Percentiles rank a stretch among this genome's conserved stretches.
phyloP scores from a whole-genome alignment of 352 stramenopile species.

The Phytopythium oedochilum region DNA sequence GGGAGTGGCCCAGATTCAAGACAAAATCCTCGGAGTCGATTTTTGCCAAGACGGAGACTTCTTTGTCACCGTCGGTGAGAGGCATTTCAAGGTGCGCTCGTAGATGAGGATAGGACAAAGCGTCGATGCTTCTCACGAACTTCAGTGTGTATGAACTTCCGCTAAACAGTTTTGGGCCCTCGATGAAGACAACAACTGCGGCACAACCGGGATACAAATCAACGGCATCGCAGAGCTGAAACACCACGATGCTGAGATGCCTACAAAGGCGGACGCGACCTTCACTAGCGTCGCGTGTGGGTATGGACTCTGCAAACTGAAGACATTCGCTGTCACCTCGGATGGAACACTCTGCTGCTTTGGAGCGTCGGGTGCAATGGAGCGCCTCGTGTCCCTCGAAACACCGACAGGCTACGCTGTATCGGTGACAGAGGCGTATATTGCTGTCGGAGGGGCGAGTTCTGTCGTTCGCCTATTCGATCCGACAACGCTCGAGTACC shows the following conservation, averaged over 20 bases:
- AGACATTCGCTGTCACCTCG: conserved; percentile 66
- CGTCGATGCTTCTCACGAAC: background rate
- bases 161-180: conserved; percentile 67
- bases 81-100: conserved; percentile 57
- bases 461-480: conserved; percentile 71
- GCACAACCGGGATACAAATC: conserved; percentile 46
- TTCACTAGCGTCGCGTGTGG: conserved; percentile 72
- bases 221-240: conserved; percentile 61
- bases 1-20: conserved; percentile 42
- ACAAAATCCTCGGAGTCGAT: conserved; percentile 71
- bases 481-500: conserved; percentile 68
- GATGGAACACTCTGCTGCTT: conserved; percentile 80
- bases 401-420: conserved; percentile 50
- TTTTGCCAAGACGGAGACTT: conserved; percentile 67
- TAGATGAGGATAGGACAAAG: background rate
- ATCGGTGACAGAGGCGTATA: conserved; percentile 71
- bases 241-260: conserved; percentile 46
- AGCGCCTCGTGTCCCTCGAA: conserved; percentile 72
- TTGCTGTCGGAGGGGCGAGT: conserved; percentile 60
- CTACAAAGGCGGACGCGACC: conserved; percentile 51
- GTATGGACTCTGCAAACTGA: conserved; percentile 42
- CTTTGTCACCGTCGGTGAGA: conserved; percentile 81
- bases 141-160: background rate
- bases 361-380: conserved; percentile 64
- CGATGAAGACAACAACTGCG: conserved; percentile 40